Percentiles rank a stretch among this genome's conserved stretches.
Conservation (phyloP, 495 filamentous ascomycete genomes). For the Penicillium odoratum region DNA sequence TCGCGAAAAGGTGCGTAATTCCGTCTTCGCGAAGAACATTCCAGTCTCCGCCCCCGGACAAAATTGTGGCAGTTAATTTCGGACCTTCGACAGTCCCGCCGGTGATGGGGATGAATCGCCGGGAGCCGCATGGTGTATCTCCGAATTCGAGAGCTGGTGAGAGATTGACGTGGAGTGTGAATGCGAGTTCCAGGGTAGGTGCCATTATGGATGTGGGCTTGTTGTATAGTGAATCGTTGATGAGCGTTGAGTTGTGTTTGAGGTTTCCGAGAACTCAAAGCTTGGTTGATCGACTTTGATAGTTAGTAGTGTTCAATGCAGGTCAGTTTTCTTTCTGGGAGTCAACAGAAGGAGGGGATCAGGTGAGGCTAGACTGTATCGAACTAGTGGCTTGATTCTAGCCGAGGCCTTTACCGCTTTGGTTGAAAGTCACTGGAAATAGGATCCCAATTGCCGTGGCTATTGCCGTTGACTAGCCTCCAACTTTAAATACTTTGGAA, state of each 20-base stretch:
- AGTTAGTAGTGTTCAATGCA: too few species aligned
- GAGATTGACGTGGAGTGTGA: slow-evolving; percentile 10
- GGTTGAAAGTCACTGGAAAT: too few species aligned
- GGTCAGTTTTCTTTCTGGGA: too few species aligned
- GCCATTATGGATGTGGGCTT: slow-evolving; percentile 1
- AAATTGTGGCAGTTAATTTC: slow-evolving; percentile 8
- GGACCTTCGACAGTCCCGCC: slow-evolving; percentile 10
- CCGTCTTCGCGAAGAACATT: slow-evolving; percentile 11
- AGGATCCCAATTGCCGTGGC: too few species aligned
- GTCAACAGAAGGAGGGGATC: background rate
- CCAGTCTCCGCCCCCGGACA: slow-evolving; percentile 12
- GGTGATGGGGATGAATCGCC: slow-evolving; percentile 12
- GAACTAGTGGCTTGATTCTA: background rate
- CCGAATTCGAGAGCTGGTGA: slow-evolving; percentile 11
- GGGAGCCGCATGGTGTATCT: slow-evolving; percentile 1
- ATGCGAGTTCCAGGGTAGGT: slow-evolving; percentile 11
- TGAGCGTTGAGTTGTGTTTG: background rate
- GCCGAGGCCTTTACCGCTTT: background rate
- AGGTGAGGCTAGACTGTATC: background rate
- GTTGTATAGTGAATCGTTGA: background rate
- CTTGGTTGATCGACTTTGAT: background rate
- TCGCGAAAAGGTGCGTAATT: slow-evolving; percentile 3
- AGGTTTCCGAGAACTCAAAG: background rate
- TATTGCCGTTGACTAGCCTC: too few species aligned
- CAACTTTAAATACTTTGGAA: too few species aligned